Evolutionary conservation across 2,329 filamentous ascomycete genomes (phyloP), one percentile per base, ranked within the genome.

Genomic region (Penicillium capsulatum): DNA sequence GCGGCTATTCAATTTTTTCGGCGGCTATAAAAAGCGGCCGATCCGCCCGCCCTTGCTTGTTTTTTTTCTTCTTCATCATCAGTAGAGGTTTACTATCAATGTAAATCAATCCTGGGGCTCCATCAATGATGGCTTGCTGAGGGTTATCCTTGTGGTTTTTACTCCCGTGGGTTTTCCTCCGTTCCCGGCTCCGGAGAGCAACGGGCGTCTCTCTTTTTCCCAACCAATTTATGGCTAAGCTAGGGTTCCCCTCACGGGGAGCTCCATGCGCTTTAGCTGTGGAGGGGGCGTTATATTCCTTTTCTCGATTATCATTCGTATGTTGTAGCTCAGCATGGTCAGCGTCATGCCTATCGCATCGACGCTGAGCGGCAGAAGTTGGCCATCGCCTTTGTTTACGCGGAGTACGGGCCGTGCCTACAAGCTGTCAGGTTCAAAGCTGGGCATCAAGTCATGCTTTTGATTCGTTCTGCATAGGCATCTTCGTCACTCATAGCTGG

Each of bases 71-170:
- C 59, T 59, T 53, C 59, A 71, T 69, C 68, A 72, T 71, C 69
- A 72, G 69, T 72, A 72, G 68, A 63, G 68, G 68, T 71, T 70
- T 72, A 70, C 67, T 66, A 67, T 61, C 60, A 64, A 66, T 69
- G 66, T 69, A 70, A 69, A 68, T 63, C 66, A 60, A 36, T 28
- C 26, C 38, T 60, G 66, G 61, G 68, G 69, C 67, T 70, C 67
- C 67, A 65, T 64, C 56, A 64, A 53, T 54, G 54, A 65, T 64
- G 67, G 70, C 67, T 67, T 63, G 65, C 70, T 72, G 66, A 73
- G 70, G 66, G 60, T 67, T 71, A 63, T 71, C 67, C 64, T 63
- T 58, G 58, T 60, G 57, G 61, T 58, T 56, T 64, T 60, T 50
- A 59, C 60, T 55, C 53, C 54, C 40, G 59, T 70, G 67, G 65